These are phyloP conservation scores for Geotrichum aggregatum DNA, from an alignment of 1,139 yeast genomes.

Conservation along the genomic window DNA sequence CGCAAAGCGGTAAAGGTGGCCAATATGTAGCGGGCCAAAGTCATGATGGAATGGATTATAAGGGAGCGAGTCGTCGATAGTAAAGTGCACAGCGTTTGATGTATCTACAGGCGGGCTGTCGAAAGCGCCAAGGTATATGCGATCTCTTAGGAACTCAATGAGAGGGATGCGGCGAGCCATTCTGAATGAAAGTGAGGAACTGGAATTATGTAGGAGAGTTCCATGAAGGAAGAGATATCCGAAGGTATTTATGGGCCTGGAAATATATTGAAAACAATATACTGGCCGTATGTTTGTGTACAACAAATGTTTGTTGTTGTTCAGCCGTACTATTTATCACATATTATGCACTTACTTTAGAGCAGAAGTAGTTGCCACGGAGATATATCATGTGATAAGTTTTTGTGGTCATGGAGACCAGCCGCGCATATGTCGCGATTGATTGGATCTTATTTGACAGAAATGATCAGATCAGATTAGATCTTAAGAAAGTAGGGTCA, in stretches of 20 bases:
- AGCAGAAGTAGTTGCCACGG: neutral
- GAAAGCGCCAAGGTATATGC: slow-evolving; percentile 87
- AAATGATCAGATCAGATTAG: too few species aligned
- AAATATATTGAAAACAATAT: neutral
- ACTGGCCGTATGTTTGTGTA: slow-evolving; percentile 1
- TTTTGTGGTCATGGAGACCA: too few species aligned
- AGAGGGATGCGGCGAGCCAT: slow-evolving; percentile 31
- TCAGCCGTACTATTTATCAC: neutral
- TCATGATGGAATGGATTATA: slow-evolving; percentile 92
- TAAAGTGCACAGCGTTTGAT: slow-evolving; percentile 72
- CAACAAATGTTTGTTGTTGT: neutral
- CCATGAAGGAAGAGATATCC: neutral
- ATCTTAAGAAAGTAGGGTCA: too few species aligned
- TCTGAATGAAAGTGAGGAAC: neutral
- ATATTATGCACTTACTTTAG: neutral
- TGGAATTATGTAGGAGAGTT: neutral
- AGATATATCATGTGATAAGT: neutral
- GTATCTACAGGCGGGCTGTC: slow-evolving; percentile 77
- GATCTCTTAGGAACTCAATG: slow-evolving; percentile 49
- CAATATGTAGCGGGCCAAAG: slow-evolving; percentile 93
- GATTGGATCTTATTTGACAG: too few species aligned
- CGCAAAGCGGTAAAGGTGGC: slow-evolving; percentile 90
- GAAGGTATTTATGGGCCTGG: neutral
- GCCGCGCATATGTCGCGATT: too few species aligned
- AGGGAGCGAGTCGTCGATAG: slow-evolving; percentile 86